Evolutionary conservation across 768 basidiomycete genomes (phyloP), one percentile per base, ranked within the genome.

Genomic region (Pleurotus eryngii): DNA sequence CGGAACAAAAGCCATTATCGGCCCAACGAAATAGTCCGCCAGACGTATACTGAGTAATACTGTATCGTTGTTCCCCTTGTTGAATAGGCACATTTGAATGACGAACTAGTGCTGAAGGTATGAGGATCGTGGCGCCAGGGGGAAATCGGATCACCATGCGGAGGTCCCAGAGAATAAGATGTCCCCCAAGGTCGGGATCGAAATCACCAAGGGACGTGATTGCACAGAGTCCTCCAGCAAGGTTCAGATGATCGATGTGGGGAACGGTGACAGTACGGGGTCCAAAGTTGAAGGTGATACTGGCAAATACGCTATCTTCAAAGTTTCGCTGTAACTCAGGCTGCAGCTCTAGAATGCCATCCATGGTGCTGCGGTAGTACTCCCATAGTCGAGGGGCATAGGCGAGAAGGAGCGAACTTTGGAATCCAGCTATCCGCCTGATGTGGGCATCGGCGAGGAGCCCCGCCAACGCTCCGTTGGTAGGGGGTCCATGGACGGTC

Each of bases 201-300:
- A 57, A 61, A n/a, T 54, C 2, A 0, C 71, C 67, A 1, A 42
- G 37, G 5, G 51, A 15, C 3, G 57, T 58, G 9, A 58, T 54
- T 5, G 50, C 55, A 53, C 71, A 75, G 46, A 57, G 54, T 0
- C 71, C 70, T 5, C 35, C 53, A 0, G 68, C 56, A 0, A 65
- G 46, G 45, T 75, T 75, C 0, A 12, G 45, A 35, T 15, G 18
- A 43, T 75, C 71, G 1, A 46, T 56, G 17, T 74, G 71, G 17
- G 58, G 56, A 35, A 35, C 7, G 27, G 26, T 22, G 7, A 39
- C 49, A 5, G 35, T 40, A 12, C 40, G 37, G 6, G 45, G 45
- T 15, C 60, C 60, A 30, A 61, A 55, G 37, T 61, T 61, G 59
- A 61, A 15, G 15, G 60, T 69, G 0, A 53, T 35, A 0, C 63